Evolutionary conservation across 2,329 filamentous ascomycete species (phyloP), one percentile per base, ranked within the genome.

Genomic region (Cordyceps militaris): DNA sequence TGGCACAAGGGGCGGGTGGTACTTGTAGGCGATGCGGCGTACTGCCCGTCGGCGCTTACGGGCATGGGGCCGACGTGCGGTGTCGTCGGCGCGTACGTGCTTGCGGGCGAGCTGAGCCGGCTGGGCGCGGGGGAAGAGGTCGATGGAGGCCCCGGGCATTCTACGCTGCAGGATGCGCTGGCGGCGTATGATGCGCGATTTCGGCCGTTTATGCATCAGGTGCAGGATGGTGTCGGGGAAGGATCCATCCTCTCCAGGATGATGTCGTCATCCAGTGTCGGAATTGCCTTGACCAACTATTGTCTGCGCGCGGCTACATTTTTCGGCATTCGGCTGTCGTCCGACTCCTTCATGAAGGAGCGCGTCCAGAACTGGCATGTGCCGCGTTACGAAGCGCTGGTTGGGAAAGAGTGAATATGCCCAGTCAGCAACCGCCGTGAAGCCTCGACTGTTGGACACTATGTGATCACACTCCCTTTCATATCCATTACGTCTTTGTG

Each of bases 21-120:
- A 1, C 68, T 83, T 0, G 53, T 84, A 0, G 82, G 82, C 0
- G 82, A 86, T 61, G 79, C 83, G 1, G 80, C 69, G 0, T 78
- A 76, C 62, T 76, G 74, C 24, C 78, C 80, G 0, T 73, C 75
- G 0, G 73, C 76, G 0, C 60, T 77, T 4, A 78, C 75, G 0
- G 82, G 81, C 0, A 74, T 78, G 69, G 81, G 81, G 0, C 82
- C 79, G 0, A 77, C 75, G 1, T 62, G 71, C 0, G 74, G 75
- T 0, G 63, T 85, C 0, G 64, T 79, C 0, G 76, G 76, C 0
- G 79, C 80, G 0, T 85, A 85, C 63, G 67, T 83, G 2, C 70
- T 86, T 4, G 82, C 81, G 0, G 82, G 82, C 2, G 81, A 82
- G 67, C 66, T 80, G 14, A 65, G 66, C 24, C 26, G 28, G 26